Conservation (phyloP, 805 yeast genomes). For the Pichia nanzhaoensis region DNA sequence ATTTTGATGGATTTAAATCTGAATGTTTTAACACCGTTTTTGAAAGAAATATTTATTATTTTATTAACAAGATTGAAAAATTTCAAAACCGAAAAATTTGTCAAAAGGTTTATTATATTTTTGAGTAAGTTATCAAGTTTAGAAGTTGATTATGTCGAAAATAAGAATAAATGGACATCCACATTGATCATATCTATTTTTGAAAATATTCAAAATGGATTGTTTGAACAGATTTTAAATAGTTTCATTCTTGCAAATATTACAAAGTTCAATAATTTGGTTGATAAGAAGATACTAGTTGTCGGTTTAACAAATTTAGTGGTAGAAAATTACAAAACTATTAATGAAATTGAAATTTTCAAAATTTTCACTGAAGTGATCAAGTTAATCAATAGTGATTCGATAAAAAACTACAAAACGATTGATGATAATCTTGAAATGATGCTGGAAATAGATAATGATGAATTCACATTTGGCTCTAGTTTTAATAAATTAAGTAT, state of each 20-base stretch:
- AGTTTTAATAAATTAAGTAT: conserved; percentile 68
- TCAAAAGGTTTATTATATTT: conserved; percentile 63
- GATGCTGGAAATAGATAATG: conserved; percentile 54
- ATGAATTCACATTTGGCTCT: conserved; percentile 71
- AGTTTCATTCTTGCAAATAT: conserved; percentile 47
- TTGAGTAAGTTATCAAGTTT: conserved; percentile 32
- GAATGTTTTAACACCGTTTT: conserved; percentile 40
- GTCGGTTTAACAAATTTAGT: conserved; percentile 43
- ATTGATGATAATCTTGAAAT: conserved; percentile 37
- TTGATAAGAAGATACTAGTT: conserved; percentile 41
- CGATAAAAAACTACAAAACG: conserved; percentile 29
- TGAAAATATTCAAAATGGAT: conserved; percentile 63
- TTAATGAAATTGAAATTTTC: conserved; percentile 35
- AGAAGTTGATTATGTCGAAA: conserved; percentile 26
- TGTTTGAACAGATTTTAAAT: conserved; percentile 44
- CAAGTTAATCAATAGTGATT: conserved; percentile 29
- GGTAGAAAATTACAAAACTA: conserved; percentile 32
- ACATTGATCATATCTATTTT: conserved; percentile 54
- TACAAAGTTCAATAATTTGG: conserved; percentile 34
- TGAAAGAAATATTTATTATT: conserved; percentile 68
- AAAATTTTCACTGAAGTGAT: conserved; percentile 40
- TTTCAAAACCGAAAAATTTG: conserved; percentile 75
- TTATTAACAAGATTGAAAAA: conserved; percentile 74
- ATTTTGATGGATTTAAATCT: conserved; percentile 56
- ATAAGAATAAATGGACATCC: conserved; percentile 24